Evolutionary conservation across 1,284 basidiomycete species (phyloP), one percentile per base, ranked within the genome.

Genomic region (Cystobasidium slooffiae): DNA sequence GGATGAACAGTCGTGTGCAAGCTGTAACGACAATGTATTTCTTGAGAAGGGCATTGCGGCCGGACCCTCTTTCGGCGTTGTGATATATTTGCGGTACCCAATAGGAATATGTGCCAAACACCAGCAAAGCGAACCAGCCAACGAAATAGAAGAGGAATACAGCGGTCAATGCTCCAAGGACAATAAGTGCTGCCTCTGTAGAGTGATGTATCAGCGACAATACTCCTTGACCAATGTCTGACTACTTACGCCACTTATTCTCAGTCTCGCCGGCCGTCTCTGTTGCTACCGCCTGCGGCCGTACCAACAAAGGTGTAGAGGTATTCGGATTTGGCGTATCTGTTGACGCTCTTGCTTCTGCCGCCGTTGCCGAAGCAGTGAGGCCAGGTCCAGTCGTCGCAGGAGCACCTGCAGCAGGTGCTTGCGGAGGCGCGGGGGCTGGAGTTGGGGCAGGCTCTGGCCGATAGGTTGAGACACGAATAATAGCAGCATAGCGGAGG

Each of bases 41-140:
- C 41, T 76, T 66, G 14, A 75, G 53, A 16, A 82, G 75, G 5
- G 76, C 77, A 74, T 76, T 74, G 6, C 78, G 75, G 0, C 78
- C 77, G 6, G 75, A 76, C 18, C 81, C 81, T 44, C 79, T 74
- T 41, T 76, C 66, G 4, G 78, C 76, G 55, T 82, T 83, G 49
- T 77, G 73, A 9, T 78, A 55, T 74, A 83, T 83, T 65, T 83
- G 82, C 3, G 82, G 82, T 39, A 81, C 78, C 80, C 80, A 81
- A 63, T 78, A 80, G 3, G 76, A 78, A 70, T 80, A 81, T 24
- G 79, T 49, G 14, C 77, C 18, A 12, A 61, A 41, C 8, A 78
- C 74, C 6, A 81, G 44, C 53, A 78, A 46, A 0, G 77, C 44
- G 24, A 78, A 70, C 78, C 79, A 81, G 31, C 78, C 78, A 12